A percentile compares a stretch with the other conserved stretches of the same genome.
These are phyloP conservation scores for Immersiporthe knoxdaviesiana DNA, from an alignment of 2,329 filamentous ascomycete genomes.

Conservation along the genomic window DNA sequence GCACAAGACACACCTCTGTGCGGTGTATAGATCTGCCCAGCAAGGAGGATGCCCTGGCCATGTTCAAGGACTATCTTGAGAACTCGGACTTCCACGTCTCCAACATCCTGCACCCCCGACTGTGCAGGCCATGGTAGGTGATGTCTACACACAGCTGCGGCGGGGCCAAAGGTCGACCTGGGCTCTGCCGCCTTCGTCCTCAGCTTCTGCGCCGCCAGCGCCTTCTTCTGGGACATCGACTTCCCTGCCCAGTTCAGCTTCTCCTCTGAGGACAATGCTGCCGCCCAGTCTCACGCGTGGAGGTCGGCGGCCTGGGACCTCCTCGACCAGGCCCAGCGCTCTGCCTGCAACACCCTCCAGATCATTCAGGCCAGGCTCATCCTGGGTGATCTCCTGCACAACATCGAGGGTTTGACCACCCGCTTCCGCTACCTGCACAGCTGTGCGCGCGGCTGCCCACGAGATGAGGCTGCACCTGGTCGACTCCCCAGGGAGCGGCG, in stretches of 20 bases:
- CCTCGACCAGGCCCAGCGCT: conserved; percentile 41
- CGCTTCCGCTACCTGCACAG: conserved; percentile 39
- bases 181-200: conserved; percentile 35
- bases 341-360: conserved; percentile 38
- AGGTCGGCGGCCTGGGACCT: conserved; percentile 41
- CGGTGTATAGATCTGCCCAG: conserved; percentile 19
- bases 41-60: conserved; percentile 33
- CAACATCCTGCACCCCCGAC: conserved; percentile 33
- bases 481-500: conserved; percentile 39
- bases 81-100: conserved; percentile 32
- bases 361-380: conserved; percentile 44
- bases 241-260: conserved; percentile 23
- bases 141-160: conserved; percentile 31
- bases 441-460: conserved; percentile 37
- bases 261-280: conserved; percentile 31
- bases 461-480: conserved; percentile 45
- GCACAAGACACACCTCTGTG: neutral
- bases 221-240: conserved; percentile 35
- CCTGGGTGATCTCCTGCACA: conserved; percentile 44
- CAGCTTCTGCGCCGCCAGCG: conserved; percentile 36
- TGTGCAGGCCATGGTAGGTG: conserved; percentile 28
- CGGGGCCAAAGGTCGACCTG: conserved; percentile 27
- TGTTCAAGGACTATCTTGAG: conserved; percentile 36
- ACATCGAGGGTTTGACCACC: conserved; percentile 42
- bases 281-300: conserved; percentile 35